These are phyloP conservation scores for Herpotrichia juniperi DNA, from an alignment of 2,329 filamentous ascomycete genomes.

Conservation along the genomic window DNA sequence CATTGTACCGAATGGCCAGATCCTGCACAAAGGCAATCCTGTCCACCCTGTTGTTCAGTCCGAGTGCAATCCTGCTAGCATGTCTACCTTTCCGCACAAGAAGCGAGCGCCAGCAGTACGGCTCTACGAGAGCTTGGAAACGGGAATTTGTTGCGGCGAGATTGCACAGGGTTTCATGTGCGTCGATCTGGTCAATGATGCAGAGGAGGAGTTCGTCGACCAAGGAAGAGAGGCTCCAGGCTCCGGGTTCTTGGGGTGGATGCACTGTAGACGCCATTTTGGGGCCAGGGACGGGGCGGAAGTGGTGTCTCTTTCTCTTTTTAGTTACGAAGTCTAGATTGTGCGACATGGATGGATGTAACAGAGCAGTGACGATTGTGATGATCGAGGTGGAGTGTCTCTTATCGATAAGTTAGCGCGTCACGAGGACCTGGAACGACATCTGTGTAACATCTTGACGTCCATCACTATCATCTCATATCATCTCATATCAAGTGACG, in stretches of 20 bases:
- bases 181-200: constrained; percentile 40
- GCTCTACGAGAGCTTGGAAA: constrained; percentile 38
- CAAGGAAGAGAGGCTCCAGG: constrained; percentile 23
- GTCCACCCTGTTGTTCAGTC: constrained; percentile 28
- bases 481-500: no score
- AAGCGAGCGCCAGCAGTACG: constrained; percentile 40
- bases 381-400: no score
- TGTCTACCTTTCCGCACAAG: constrained; percentile 32
- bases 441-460: no score
- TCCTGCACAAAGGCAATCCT: constrained; percentile 33
- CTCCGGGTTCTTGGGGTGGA: constrained; percentile 23
- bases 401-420: no score
- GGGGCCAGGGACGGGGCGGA: constrained; percentile 15
- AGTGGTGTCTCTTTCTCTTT: background rate
- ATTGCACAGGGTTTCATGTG: constrained; percentile 25
- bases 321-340: background rate
- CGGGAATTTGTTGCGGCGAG: constrained; percentile 38
- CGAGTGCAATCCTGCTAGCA: constrained; percentile 27
- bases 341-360: background rate
- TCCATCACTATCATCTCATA: no score
- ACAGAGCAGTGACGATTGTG: background rate
- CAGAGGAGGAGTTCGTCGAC: constrained; percentile 43
- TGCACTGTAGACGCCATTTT: constrained; percentile 11
- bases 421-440: no score
- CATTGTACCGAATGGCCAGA: constrained; percentile 36